Percentiles rank a stretch among this genome's conserved stretches.
Evolutionary conservation across 2,329 filamentous ascomycete species (phyloP).

Genomic region (Talaromyces sp.): DNA sequence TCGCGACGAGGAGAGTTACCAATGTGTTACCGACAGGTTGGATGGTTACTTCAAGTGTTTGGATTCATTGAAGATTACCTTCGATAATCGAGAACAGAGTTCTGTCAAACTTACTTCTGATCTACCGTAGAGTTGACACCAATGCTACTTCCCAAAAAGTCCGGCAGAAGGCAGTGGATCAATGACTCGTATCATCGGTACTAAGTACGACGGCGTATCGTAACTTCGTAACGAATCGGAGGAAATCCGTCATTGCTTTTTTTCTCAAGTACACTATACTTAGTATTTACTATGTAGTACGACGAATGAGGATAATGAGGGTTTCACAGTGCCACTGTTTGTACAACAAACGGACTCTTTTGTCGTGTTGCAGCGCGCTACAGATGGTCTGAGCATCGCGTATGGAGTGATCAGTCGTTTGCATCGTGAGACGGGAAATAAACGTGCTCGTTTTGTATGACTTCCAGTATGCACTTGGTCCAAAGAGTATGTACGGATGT

Average conservation of each 20-base stretch:
- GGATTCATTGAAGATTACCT: background rate
- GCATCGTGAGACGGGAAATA: background rate
- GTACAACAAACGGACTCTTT: background rate
- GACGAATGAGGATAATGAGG: background rate
- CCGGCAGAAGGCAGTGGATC: background rate
- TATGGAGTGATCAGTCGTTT: background rate
- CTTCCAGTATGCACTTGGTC: background rate
- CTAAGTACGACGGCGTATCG: background rate
- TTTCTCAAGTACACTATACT: background rate
- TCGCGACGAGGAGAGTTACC: background rate
- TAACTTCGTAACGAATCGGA: conserved; percentile 1
- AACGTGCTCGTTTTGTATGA: conserved; percentile 6
- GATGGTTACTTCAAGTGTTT: background rate
- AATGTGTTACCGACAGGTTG: background rate
- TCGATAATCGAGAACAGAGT: background rate
- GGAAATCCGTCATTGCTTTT: conserved; percentile 12
- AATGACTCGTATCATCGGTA: background rate
- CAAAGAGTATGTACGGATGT: background rate
- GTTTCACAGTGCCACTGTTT: background rate
- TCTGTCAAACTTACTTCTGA: background rate
- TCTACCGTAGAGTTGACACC: background rate
- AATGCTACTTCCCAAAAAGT: background rate
- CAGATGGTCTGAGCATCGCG: background rate
- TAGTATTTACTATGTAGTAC: background rate
- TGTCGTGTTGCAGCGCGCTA: background rate